These are phyloP conservation scores for Pseudognaphalium luteoalbum DNA, from an alignment of 129 eudicot species.

Conservation along the genomic window DNA sequence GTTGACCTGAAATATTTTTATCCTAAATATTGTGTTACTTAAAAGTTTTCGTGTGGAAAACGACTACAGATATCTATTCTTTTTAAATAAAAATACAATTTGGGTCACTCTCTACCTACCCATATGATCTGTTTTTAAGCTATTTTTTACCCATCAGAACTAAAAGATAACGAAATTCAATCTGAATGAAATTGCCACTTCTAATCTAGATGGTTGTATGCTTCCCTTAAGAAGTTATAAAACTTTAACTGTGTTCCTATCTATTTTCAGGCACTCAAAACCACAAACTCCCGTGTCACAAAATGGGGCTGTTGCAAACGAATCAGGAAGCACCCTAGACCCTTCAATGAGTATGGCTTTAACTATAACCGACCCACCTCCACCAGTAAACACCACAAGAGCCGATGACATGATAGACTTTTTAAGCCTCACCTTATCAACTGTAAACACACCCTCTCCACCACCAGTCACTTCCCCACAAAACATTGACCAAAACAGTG, in stretches of 20 bases:
- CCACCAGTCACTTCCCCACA: conserved; percentile 35
- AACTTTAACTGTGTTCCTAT: neutral
- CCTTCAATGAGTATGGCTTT: conserved; percentile 57
- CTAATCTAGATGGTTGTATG: neutral
- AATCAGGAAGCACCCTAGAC: conserved; percentile 6
- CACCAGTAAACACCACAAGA: conserved; percentile 49
- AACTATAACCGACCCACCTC: conserved; percentile 49
- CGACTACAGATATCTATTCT: neutral
- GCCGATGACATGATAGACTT: conserved; percentile 80
- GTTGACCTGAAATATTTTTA: neutral
- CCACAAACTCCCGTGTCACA: conserved; percentile 38
- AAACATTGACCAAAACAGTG: conserved; percentile 29
- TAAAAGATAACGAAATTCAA: neutral
- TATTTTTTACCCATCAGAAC: neutral
- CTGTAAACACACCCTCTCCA: conserved; percentile 38
- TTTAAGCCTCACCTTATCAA: conserved; percentile 65
- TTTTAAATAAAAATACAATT: neutral
- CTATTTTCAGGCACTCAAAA: conserved; percentile 69
- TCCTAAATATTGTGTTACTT: neutral
- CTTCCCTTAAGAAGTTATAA: neutral
- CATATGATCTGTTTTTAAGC: neutral
- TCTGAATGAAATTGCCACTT: neutral
- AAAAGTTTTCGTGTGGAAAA: neutral
- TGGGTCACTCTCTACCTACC: neutral
- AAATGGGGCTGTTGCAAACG: conserved; percentile 10